Evolutionary conservation across 179 eudicot genomes (phyloP).

Genomic region (Vitellaria paradoxa): DNA sequence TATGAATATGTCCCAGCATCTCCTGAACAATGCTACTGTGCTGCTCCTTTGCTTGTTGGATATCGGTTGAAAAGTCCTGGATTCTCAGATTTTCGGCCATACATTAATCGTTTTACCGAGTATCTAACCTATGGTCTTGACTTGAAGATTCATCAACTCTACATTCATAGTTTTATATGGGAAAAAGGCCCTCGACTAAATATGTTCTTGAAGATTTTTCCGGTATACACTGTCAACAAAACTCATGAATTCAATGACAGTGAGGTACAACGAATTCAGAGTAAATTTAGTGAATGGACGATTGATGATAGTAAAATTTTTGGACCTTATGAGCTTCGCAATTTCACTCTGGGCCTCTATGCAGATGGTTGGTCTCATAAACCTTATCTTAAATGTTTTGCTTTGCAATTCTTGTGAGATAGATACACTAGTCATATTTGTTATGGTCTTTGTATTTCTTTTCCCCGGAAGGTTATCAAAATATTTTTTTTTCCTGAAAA

Average conservation of each 20-base stretch:
- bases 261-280: conserved; percentile 54
- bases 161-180: conserved; percentile 50
- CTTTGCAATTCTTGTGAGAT: no score
- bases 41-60: conserved; percentile 62
- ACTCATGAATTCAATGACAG: conserved; percentile 43
- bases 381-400: neutral
- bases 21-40: conserved; percentile 61
- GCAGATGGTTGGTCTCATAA: conserved; percentile 40
- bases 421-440: no score
- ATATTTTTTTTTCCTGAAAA: no score
- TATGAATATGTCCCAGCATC: conserved; percentile 58
- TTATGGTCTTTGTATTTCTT: neutral
- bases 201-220: conserved; percentile 72
- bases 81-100: conserved; percentile 54
- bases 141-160: conserved; percentile 42
- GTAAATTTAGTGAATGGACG: conserved; percentile 61
- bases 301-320: conserved; percentile 52
- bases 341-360: conserved; percentile 66
- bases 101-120: conserved; percentile 35
- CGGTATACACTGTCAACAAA: conserved; percentile 29
- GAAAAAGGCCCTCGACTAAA: conserved; percentile 72
- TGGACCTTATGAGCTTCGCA: conserved; percentile 78
- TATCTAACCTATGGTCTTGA: conserved; percentile 57
- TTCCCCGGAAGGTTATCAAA: no score
- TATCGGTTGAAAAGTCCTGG: conserved; percentile 86